A percentile compares a stretch with the other conserved stretches of the same genome.
Evolutionary conservation across 202 grass and related monocot species (phyloP).

Genomic region (Hordeum pubiflorum): DNA sequence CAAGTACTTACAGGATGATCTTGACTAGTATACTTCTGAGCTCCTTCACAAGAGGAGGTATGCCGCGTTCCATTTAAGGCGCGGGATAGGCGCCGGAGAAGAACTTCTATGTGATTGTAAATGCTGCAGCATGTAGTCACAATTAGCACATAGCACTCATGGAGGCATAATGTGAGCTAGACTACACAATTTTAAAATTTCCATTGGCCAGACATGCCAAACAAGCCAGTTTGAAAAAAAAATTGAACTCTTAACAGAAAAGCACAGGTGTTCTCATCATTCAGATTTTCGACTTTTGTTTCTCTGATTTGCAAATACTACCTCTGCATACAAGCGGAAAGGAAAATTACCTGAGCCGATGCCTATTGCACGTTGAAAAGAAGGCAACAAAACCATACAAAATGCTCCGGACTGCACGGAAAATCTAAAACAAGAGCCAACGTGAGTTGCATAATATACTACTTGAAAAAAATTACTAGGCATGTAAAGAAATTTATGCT

Average conservation of each 20-base stretch:
- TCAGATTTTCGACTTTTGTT: not conserved
- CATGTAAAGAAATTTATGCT: not conserved
- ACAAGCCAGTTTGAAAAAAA: not conserved
- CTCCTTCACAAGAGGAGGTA: conserved; percentile 30
- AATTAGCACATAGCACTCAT: conserved; percentile 11
- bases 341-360: conserved; percentile 75
- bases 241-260: not conserved
- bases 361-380: conserved; percentile 87
- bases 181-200: not conserved
- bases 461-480: not conserved
- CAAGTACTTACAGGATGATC: conserved; percentile 42
- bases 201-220: not conserved
- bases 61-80: not conserved
- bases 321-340: not conserved
- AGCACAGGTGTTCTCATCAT: not conserved
- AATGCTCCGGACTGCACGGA: conserved; percentile 74
- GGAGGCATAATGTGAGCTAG: not conserved
- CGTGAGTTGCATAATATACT: conserved; percentile 2
- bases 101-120: conserved; percentile 69
- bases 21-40: conserved; percentile 29
- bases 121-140: conserved; percentile 45
- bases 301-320: not conserved
- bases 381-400: conserved; percentile 87
- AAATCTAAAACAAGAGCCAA: conserved; percentile 52
- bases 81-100: conserved; percentile 37